phyloP scores from a whole-genome alignment of 192 early-diverging fungal species.

The Endogone sp. region DNA sequence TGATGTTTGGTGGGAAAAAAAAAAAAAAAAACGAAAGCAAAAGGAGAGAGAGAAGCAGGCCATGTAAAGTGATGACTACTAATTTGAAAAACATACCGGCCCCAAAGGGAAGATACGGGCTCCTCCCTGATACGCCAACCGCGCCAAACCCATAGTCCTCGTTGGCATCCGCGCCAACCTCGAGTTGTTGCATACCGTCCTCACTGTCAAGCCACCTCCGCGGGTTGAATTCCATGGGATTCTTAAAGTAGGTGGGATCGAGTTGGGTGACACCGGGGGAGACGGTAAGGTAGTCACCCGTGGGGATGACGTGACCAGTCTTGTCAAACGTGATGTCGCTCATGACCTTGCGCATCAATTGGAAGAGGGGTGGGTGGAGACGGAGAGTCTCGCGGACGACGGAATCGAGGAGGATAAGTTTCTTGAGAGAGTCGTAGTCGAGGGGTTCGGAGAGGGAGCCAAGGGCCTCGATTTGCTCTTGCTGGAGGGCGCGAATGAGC shows the following conservation, averaged over 20 bases:
- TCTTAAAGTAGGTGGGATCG: conserved; percentile 75
- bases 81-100: conserved; percentile 60
- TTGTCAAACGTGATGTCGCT: conserved; percentile 61
- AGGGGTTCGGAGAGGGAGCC: conserved; percentile 53
- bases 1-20: too few relatives aligned
- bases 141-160: conserved; percentile 78
- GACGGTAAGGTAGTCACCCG: conserved; percentile 83
- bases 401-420: conserved; percentile 72
- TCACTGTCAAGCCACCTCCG: conserved; percentile 64
- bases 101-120: conserved; percentile 93
- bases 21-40: not conserved
- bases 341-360: conserved; percentile 91
- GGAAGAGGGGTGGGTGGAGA: conserved; percentile 89
- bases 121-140: conserved; percentile 52
- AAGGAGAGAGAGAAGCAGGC: not conserved
- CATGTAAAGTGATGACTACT: too few relatives aligned
- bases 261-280: conserved; percentile 77
- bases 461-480: conserved; percentile 64
- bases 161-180: conserved; percentile 46
- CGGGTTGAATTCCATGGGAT: conserved; percentile 80
- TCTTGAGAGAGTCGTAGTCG: conserved; percentile 72
- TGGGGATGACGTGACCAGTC: conserved; percentile 85
- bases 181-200: conserved; percentile 51
- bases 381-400: conserved; percentile 90
- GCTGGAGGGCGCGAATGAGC: conserved; percentile 60